Evolutionary conservation across 345 rosid genomes (phyloP).

Genomic region (Stellera chamaejasme): DNA sequence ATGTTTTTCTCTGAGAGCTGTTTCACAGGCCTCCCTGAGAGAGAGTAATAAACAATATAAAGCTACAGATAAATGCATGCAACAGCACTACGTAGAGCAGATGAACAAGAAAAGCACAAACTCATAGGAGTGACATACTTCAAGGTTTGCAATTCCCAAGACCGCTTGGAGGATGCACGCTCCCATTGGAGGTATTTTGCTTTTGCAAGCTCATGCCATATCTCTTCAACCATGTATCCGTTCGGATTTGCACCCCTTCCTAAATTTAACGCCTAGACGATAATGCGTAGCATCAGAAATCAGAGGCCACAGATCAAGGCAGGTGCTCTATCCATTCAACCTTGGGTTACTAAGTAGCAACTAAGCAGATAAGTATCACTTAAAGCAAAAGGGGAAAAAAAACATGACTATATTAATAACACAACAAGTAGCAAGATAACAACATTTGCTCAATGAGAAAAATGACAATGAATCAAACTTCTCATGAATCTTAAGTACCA

Average conservation of each 20-base stretch:
- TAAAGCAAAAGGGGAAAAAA: no score
- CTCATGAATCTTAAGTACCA: no score
- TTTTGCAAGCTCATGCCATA: constrained; percentile 84
- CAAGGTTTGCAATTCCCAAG: constrained; percentile 73
- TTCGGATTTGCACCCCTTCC: constrained; percentile 61
- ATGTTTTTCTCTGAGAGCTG: constrained; percentile 62
- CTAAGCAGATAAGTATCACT: no score
- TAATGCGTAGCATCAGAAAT: no score
- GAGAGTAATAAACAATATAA: constrained; percentile 12
- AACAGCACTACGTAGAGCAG: constrained; percentile 2
- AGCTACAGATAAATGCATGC: constrained; percentile 3
- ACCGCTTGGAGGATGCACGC: constrained; percentile 43
- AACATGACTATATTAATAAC: no score
- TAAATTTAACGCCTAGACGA: constrained; percentile 66
- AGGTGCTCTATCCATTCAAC: no score
- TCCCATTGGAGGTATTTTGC: constrained; percentile 90
- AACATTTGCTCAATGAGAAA: no score
- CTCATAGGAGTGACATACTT: constrained; percentile 58
- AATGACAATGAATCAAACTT: no score
- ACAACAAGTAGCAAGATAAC: no score
- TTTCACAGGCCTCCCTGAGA: constrained; percentile 72
- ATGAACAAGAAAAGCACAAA: constrained; percentile 6
- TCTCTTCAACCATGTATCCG: constrained; percentile 73
- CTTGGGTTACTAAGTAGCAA: no score
- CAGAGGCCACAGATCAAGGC: no score